phyloP scores from a whole-genome alignment of 148 eudicot species.

The Rhododendron ferrugineum region DNA sequence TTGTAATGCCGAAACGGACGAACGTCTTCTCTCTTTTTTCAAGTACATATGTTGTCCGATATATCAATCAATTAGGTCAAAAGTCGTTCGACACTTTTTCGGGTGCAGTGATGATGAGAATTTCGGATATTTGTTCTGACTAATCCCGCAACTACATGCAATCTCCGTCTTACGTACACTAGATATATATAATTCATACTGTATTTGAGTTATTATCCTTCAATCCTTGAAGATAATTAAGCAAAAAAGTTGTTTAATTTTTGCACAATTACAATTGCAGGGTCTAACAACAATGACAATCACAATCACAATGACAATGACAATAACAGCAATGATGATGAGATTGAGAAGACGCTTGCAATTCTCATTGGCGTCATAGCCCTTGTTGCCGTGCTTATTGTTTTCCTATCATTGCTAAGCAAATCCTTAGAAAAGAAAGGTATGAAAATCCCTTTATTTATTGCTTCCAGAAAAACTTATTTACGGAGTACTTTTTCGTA shows the following conservation, averaged over 20 bases:
- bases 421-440: conserved; percentile 42
- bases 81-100: background rate
- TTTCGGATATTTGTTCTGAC: background rate
- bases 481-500: no score
- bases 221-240: background rate
- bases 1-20: background rate
- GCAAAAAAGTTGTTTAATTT: background rate
- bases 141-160: background rate
- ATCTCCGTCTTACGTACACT: background rate
- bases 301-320: conserved; percentile 6
- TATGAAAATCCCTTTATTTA: conserved; percentile 5
- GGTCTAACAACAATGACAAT: background rate
- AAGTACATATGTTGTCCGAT: background rate
- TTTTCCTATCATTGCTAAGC: conserved; percentile 40
- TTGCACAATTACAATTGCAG: background rate
- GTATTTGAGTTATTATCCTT: background rate
- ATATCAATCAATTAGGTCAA: background rate
- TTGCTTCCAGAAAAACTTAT: no score
- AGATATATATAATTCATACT: background rate
- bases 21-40: no score
- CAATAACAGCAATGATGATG: conserved; percentile 13
- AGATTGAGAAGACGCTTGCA: conserved; percentile 49
- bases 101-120: background rate
- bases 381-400: conserved; percentile 40
- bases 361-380: conserved; percentile 55